phyloP scores from a whole-genome alignment of 441 rosid species.

The Gossypium laxum region DNA sequence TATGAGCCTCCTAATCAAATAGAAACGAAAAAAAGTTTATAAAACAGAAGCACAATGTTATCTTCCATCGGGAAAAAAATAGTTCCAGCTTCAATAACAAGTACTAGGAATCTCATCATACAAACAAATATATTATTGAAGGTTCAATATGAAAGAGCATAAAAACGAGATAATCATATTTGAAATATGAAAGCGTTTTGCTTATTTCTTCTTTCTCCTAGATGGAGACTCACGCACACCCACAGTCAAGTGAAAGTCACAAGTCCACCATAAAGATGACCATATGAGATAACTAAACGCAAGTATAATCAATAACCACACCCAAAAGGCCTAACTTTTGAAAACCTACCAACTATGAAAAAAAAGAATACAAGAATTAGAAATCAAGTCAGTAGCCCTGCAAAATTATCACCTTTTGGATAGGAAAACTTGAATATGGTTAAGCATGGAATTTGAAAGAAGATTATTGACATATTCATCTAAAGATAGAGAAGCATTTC shows the following conservation, averaged over 20 bases:
- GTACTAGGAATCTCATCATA: not conserved
- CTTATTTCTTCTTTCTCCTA: not conserved
- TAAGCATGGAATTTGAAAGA: not conserved
- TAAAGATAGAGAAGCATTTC: slow-evolving; percentile 1
- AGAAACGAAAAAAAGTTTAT: slow-evolving; percentile 7
- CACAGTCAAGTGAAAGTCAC: slow-evolving; percentile 1
- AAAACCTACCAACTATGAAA: not conserved
- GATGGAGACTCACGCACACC: not conserved
- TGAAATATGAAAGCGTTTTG: not conserved
- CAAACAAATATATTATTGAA: not conserved
- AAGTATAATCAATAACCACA: not conserved
- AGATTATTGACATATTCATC: slow-evolving; percentile 2
- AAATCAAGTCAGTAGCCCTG: not conserved
- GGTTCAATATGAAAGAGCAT: not conserved
- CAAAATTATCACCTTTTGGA: not conserved
- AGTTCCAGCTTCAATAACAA: not conserved
- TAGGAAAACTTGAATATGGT: not conserved
- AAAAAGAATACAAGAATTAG: not conserved
- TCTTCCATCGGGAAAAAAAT: not conserved
- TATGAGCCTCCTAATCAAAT: slow-evolving; percentile 68
- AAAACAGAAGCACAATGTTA: slow-evolving; percentile 2
- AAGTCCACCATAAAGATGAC: not conserved
- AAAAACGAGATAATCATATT: not conserved
- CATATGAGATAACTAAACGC: not conserved
- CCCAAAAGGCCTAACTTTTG: not conserved